Evolutionary conservation across 1,284 basidiomycete genomes (phyloP).

Genomic region (Ganoderma meredithae): DNA sequence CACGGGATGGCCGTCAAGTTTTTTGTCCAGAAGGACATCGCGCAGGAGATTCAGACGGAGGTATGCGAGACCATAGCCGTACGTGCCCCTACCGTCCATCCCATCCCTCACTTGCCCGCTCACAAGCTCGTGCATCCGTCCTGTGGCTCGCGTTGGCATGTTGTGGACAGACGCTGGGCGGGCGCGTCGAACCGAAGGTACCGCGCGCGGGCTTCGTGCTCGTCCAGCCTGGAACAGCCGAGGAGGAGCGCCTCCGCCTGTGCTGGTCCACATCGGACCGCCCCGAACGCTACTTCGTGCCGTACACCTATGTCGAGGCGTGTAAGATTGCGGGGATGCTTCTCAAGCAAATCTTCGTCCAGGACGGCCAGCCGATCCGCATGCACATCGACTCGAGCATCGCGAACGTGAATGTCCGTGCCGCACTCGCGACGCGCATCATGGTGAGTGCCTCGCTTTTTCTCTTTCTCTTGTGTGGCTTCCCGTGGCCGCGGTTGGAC

Average conservation of each 20-base stretch:
- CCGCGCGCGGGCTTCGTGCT: slow-evolving; percentile 78
- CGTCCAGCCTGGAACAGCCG: slow-evolving; percentile 67
- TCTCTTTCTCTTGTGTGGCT: background rate
- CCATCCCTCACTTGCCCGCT: background rate
- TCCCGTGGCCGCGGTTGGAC: background rate
- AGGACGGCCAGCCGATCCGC: slow-evolving; percentile 64
- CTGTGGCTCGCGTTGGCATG: slow-evolving; percentile 6
- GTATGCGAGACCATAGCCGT: slow-evolving; percentile 76
- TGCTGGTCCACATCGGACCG: slow-evolving; percentile 73
- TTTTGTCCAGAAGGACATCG: slow-evolving; percentile 81
- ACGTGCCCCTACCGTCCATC: slow-evolving; percentile 32
- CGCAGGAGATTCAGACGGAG: slow-evolving; percentile 68
- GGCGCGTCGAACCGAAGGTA: slow-evolving; percentile 77
- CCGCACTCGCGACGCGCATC: slow-evolving; percentile 68
- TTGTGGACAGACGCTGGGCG: slow-evolving; percentile 64
- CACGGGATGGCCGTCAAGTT: slow-evolving; percentile 76
- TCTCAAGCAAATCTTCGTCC: slow-evolving; percentile 76
- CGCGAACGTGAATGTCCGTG: slow-evolving; percentile 73
- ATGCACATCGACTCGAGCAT: slow-evolving; percentile 83
- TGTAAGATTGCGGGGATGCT: slow-evolving; percentile 77
- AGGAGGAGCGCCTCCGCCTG: slow-evolving; percentile 73
- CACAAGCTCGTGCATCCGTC: slow-evolving; percentile 4
- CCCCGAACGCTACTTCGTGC: slow-evolving; percentile 78
- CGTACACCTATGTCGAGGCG: slow-evolving; percentile 79
- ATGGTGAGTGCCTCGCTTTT: slow-evolving; percentile 55